Base-by-base conservation (phyloP, 768 basidiomycete species). In the Phanerodontia chrysosporium region DNA sequence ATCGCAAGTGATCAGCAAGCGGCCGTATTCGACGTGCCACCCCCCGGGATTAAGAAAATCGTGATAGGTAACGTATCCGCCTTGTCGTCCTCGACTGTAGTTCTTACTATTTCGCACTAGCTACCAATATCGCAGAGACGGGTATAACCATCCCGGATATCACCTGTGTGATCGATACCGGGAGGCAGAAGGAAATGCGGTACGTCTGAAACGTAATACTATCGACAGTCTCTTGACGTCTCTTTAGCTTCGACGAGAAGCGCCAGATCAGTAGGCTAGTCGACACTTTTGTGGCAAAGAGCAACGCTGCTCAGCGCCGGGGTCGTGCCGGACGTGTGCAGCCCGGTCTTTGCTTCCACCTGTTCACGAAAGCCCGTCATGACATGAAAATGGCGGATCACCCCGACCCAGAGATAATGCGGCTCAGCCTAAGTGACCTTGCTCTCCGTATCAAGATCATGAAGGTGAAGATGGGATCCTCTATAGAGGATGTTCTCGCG, bases 111-210 rank as follows among this genome's bases (percentile, higher is more conserved):
- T 14, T 54, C 21, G 22, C 22, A 14, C 18, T 62, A 93, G 91
- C 91, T 2, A 93, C 92, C 32, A 93, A 96, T 67, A 93, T 95
- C 65, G 90, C 93, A 16, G 96, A 99, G 73, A 99, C 96, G 14
- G 96, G 96, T 65, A 92, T 99, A 56, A 99, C 97, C 1, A 99
- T 99, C 57, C 96, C 96, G 6, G 97, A 99, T 66, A 91, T 97
- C 59, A 96, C 95, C 9, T 95, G 93, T 64, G 96, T 98, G 24
- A 93, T 98, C 60, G 96, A 99, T 68, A 84, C 87, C 0, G 95
- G 95, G 49, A 94, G 91, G 67, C 94, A 97, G 70, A 82, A 92
- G 64, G 95, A 97, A 75, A 97, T 97, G 89, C 84, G 89, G 87
- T 89, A 58, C 66, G 14, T 36, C 30, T 16, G 45, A 29, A 51